Evolutionary conservation across 164 flowering plant genomes (phyloP).

Genomic region (Kalanchoe fedtschenkoi): DNA sequence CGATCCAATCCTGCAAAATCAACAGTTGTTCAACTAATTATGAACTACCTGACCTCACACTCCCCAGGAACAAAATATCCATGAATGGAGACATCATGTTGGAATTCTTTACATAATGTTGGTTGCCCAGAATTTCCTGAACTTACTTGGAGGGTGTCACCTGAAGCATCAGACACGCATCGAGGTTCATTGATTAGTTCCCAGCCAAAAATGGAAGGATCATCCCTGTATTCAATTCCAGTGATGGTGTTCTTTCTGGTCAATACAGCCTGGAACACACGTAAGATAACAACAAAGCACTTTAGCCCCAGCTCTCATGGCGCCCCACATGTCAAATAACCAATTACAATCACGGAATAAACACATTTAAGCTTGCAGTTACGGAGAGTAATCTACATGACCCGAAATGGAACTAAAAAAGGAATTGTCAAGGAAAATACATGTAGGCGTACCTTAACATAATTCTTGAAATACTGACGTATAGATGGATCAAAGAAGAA

Average conservation of each 20-base stretch:
- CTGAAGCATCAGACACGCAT: constrained; percentile 13
- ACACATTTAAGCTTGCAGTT: no score
- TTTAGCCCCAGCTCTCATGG: no score
- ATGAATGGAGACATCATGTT: not conserved
- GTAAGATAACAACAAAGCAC: constrained; percentile 1
- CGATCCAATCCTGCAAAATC: constrained; percentile 74
- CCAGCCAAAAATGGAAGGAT: constrained; percentile 95
- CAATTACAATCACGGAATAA: no score
- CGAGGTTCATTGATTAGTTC: constrained; percentile 41
- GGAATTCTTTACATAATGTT: not conserved
- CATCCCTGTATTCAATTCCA: constrained; percentile 81
- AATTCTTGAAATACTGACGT: constrained; percentile 67
- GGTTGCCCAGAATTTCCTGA: not conserved
- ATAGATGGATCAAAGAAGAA: constrained; percentile 90
- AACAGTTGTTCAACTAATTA: no score
- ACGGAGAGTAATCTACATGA: no score
- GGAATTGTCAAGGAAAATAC: not conserved
- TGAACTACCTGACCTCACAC: no score
- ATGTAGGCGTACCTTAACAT: constrained; percentile 77
- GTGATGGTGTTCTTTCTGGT: constrained; percentile 78
- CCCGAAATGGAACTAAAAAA: not conserved
- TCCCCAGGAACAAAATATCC: not conserved
- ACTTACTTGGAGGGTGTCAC: constrained; percentile 88
- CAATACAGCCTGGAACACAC: constrained; percentile 52
- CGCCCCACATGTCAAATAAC: no score